These are phyloP conservation scores for Trifolium fragiferum DNA, from an alignment of 306 rosid genomes.

Conservation along the genomic window DNA sequence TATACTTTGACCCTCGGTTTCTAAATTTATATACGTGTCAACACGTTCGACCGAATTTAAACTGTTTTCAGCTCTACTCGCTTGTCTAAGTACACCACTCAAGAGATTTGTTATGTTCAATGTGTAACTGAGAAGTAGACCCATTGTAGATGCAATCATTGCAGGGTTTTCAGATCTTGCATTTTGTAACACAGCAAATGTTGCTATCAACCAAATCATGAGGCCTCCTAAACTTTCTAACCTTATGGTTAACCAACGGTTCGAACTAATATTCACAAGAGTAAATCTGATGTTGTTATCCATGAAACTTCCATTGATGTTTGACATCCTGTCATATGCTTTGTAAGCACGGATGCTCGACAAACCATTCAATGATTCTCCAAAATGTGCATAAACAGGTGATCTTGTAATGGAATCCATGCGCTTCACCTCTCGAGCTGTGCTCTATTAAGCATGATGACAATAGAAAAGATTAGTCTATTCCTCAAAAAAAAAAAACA, in stretches of 20 bases:
- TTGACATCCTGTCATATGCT: slow-evolving; percentile 80
- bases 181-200: slow-evolving; percentile 84
- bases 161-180: slow-evolving; percentile 60
- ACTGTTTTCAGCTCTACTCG: slow-evolving; percentile 85
- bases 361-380: slow-evolving; percentile 88
- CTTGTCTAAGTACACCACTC: slow-evolving; percentile 79
- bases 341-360: slow-evolving; percentile 80
- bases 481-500: background rate
- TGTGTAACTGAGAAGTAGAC: slow-evolving; percentile 83
- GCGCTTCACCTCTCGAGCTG: slow-evolving; percentile 85
- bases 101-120: slow-evolving; percentile 78
- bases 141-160: slow-evolving; percentile 80
- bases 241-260: slow-evolving; percentile 75
- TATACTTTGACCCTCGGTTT: slow-evolving; percentile 73
- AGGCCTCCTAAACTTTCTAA: slow-evolving; percentile 84
- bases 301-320: slow-evolving; percentile 75
- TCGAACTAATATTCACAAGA: slow-evolving; percentile 64
- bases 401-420: slow-evolving; percentile 87
- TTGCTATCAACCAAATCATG: slow-evolving; percentile 87
- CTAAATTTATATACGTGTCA: slow-evolving; percentile 68
- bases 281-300: slow-evolving; percentile 82
- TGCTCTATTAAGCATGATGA: slow-evolving; percentile 57
- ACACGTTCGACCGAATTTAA: slow-evolving; percentile 91
- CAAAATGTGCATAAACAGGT: slow-evolving; percentile 92
- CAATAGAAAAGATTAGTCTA: slow-evolving; percentile 13